Evolutionary conservation across 345 rosid species (phyloP), one percentile per base, ranked within the genome.

Genomic region (Lagerstroemia speciosa): DNA sequence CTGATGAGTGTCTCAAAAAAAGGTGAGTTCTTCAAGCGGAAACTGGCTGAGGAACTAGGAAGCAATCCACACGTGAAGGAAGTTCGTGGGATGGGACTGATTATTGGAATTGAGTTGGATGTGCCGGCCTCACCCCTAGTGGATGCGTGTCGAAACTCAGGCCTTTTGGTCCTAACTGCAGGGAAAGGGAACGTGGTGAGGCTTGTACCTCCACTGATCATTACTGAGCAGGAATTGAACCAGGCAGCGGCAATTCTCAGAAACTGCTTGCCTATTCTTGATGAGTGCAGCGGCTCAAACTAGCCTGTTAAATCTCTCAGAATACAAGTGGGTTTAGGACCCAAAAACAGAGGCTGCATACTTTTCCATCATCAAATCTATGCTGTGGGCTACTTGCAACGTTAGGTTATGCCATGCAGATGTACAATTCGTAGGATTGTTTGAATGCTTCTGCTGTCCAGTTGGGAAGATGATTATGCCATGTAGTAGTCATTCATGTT

Each of bases 121-220:
- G 88, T 80, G 4, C 32, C 86, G 0, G 98, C 96, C 6, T 78
- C 78, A 7, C 84, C 87, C 0, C 78, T 94, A 1, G 89, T 91
- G 0, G 88, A 89, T 67, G 93, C 96, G 11, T 91, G 96, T 53
- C 83, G 92, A 24, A 77, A 89, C 32, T 77, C 89, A 0, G 89
- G 97, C 67, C 92, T 89, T 62, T 72, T 94, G 43, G 41, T 94
- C 2, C 81, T 88, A 52, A 89, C 92, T 16, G 95, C 97, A 0
- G 97, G 99, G 19, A 89, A 88, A 74, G 97, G 96, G 45, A 85
- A 94, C 62, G 84, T 87, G 8, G 90, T 94, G 61, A 89, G 98
- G 78, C 72, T 91, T 64, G 96, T 94, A 53, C 95, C 96, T 63
- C 97, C 99, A 6, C 71, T 94, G 87, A 81, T 91, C 72, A 83